Evolutionary conservation across 441 rosid species (phyloP), one percentile per base, ranked within the genome.

Genomic region (Jatropha podagrica): DNA sequence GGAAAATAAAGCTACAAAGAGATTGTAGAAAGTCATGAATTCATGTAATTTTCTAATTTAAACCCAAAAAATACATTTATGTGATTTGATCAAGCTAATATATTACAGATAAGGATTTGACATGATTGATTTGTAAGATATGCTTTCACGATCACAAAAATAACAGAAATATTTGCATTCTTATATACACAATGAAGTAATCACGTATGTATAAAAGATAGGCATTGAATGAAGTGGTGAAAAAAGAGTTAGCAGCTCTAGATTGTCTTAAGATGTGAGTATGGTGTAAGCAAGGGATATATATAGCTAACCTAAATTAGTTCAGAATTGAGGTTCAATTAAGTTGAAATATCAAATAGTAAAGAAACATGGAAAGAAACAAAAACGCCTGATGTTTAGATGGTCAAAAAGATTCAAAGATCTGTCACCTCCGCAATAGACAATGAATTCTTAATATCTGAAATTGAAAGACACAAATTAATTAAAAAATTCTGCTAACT

Each of bases 1-100:
- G 40, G 65, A 72, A 59, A 7, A 69, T 67, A 55, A 76, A 72
- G 71, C 68, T 72, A 75, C 77, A 75, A 71, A 52, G 27, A 59
- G 41, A 68, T 59, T 17, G 68, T 65, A 56, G 65, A 27, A 75
- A 59, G 66, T 13, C 58, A 37, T 10, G 32, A 23, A 6, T 68
- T 46, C 23, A 48, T 68, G 23, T 37, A 20, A 27, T 51, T 46
- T 32, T 41, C 62, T 12, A 76, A 61, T 15, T 69, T 61, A 18
- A 58, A 63, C 11, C 46, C 18, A 18, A 14, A 41, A 74, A 27
- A 56, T 59, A 14, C 54, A 41, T 66, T 65, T 17, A 48, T 52
- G 13, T 74, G 59, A 62, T 17, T 61, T 1, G 48, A 6, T 11
- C 8, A 3, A 18, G 61, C 48, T 55, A 23, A 3, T 56, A 12